Percentiles rank a stretch among this genome's conserved stretches.
These are phyloP conservation scores for Corymbia maculata DNA, from an alignment of 345 rosid species.

Conservation along the genomic window DNA sequence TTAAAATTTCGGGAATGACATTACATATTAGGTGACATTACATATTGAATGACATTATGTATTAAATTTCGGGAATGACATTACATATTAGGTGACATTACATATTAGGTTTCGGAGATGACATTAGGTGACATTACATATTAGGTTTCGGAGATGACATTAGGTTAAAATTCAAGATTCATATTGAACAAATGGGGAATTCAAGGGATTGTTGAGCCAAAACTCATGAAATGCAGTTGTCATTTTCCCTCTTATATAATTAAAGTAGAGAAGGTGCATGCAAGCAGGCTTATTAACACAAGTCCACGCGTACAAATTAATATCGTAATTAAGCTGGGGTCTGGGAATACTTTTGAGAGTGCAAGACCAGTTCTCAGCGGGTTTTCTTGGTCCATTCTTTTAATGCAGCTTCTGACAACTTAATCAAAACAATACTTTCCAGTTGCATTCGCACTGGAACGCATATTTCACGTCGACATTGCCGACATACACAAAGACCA, in stretches of 20 bases:
- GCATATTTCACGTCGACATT: neutral
- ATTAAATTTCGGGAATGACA: no score
- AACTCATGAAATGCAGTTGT: neutral
- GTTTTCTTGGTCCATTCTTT: neutral
- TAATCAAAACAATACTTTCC: neutral
- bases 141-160: no score
- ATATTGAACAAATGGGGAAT: no score
- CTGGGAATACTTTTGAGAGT: neutral
- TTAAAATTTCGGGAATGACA: fast-evolving
- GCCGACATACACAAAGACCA: neutral
- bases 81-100: no score
- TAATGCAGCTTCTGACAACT: neutral
- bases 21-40: fast-evolving
- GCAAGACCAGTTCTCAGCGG: neutral
- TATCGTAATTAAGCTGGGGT: neutral
- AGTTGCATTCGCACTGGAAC: neutral
- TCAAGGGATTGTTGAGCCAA: fast-evolving
- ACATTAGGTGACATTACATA: no score
- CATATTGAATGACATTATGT: no score
- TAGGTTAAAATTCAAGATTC: no score
- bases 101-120: no score
- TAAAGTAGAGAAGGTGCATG: neutral
- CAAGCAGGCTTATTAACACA: neutral
- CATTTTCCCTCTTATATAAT: neutral
- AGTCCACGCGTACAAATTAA: neutral